Evolutionary conservation across 176 grass and related monocot genomes (phyloP).

Genomic region (Cenchrus fungigraminus): DNA sequence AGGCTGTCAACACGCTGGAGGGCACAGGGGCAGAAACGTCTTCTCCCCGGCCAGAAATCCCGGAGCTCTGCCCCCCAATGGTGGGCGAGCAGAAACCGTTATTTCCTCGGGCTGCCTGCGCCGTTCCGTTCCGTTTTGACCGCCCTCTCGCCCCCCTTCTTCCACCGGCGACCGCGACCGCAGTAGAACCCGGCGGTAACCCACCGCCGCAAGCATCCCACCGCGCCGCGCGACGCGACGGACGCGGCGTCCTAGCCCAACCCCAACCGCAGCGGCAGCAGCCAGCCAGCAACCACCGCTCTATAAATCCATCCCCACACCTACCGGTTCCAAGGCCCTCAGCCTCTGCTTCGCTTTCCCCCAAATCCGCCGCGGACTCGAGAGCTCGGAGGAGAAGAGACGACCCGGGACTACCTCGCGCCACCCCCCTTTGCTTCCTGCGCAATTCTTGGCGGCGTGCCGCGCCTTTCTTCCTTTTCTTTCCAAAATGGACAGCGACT

Average conservation of each 20-base stretch:
- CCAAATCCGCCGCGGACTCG: constrained; percentile 22
- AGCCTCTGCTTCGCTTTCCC: constrained; percentile 12
- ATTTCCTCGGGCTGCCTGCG: constrained; percentile 19
- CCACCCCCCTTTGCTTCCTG: constrained; percentile 29
- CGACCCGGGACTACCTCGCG: background rate
- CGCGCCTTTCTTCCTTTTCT: background rate
- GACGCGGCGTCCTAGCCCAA: background rate
- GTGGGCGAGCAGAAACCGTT: background rate
- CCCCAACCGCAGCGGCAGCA: background rate
- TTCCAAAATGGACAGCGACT: constrained; percentile 52
- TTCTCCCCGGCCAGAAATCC: constrained; percentile 14
- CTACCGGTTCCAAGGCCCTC: constrained; percentile 25
- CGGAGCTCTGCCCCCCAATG: constrained; percentile 31
- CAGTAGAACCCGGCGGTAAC: constrained; percentile 20
- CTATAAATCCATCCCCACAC: constrained; percentile 46
- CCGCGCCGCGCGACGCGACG: constrained; percentile 21
- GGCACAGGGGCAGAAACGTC: constrained; percentile 8
- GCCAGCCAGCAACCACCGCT: background rate
- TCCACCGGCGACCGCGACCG: background rate
- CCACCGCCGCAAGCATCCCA: constrained; percentile 40
- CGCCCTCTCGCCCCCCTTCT: background rate
- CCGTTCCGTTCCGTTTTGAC: constrained; percentile 33
- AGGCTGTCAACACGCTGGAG: constrained; percentile 26
- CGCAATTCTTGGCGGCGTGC: constrained; percentile 43
- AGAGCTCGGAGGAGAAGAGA: background rate